These are phyloP conservation scores for Murraya paniculata DNA, from an alignment of 345 rosid species.

Conservation along the genomic window DNA sequence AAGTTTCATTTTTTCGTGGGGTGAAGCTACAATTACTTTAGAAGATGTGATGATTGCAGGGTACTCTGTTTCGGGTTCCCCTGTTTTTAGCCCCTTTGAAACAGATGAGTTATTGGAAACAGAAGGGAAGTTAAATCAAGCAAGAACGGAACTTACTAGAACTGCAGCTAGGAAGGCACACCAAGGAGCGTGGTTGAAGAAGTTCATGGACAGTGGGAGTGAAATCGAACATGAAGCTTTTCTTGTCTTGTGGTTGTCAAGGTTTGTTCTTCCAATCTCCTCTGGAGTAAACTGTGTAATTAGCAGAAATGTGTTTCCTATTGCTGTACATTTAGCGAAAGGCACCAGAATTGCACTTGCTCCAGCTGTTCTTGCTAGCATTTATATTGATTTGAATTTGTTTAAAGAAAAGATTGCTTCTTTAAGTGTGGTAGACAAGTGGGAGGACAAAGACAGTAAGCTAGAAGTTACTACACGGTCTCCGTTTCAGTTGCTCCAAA, in stretches of 20 bases:
- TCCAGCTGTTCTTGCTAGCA: conserved; percentile 38
- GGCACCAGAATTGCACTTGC: conserved; percentile 43
- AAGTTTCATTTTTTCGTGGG: conserved; percentile 51
- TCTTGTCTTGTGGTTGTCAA: conserved; percentile 37
- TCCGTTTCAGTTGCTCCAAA: conserved; percentile 33
- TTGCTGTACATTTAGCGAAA: conserved; percentile 36
- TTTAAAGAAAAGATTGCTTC: conserved; percentile 20
- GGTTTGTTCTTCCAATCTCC: conserved; percentile 23
- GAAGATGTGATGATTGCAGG: conserved; percentile 46
- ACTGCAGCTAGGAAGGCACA: neutral
- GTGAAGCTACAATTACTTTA: conserved; percentile 49
- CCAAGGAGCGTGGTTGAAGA: conserved; percentile 11
- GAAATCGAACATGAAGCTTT: conserved; percentile 47
- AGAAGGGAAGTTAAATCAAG: conserved; percentile 12
- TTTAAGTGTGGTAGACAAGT: neutral
- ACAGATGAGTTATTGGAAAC: conserved; percentile 18
- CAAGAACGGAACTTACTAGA: neutral
- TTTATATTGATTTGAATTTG: conserved; percentile 36
- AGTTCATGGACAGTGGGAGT: conserved; percentile 24
- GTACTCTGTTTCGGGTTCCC: conserved; percentile 45
- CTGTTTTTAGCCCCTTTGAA: conserved; percentile 28
- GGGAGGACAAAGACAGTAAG: neutral
- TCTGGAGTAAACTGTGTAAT: neutral
- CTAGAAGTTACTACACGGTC: conserved; percentile 17
- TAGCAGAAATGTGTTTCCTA: conserved; percentile 3